Evolutionary conservation across 345 rosid genomes (phyloP).

Genomic region (Trapa incisa): DNA sequence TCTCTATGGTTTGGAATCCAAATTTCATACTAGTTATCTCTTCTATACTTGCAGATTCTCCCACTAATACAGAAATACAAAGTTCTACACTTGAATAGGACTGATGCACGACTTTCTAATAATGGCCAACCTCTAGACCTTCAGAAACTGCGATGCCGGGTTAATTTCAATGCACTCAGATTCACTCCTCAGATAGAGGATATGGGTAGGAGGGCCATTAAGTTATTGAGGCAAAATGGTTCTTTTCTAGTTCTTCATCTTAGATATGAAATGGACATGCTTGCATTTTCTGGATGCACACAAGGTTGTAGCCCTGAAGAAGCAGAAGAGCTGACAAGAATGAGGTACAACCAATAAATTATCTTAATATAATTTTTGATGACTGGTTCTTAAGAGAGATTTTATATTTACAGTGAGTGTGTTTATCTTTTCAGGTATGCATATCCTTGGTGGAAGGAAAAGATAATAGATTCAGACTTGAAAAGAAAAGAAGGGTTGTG

Average conservation of each 20-base stretch:
- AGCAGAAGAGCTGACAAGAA: conserved; percentile 27
- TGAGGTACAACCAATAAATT: conserved; percentile 20
- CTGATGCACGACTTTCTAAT: conserved; percentile 42
- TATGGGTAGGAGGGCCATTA: conserved; percentile 29
- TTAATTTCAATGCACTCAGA: conserved; percentile 27
- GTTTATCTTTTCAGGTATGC: conserved; percentile 25
- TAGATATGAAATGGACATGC: conserved; percentile 53
- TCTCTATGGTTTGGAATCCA: too few species aligned
- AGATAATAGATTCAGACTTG: conserved; percentile 23
- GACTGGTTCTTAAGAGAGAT: background rate
- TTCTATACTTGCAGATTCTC: conserved; percentile 28
- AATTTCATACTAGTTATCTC: background rate
- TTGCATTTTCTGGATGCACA: conserved; percentile 43
- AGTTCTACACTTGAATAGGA: conserved; percentile 28
- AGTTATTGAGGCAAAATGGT: conserved; percentile 28
- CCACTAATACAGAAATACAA: conserved; percentile 21
- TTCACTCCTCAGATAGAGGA: conserved; percentile 30
- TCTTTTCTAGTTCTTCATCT: conserved; percentile 46
- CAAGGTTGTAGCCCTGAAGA: conserved; percentile 32
- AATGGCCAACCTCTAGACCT: conserved; percentile 26
- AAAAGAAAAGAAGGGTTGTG: conserved; percentile 39
- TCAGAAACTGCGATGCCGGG: conserved; percentile 39
- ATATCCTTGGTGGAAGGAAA: conserved; percentile 52
- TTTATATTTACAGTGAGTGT: background rate
- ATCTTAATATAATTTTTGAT: background rate